phyloP scores from a whole-genome alignment of 768 basidiomycete genomes.

The Termitomyces sp. region DNA sequence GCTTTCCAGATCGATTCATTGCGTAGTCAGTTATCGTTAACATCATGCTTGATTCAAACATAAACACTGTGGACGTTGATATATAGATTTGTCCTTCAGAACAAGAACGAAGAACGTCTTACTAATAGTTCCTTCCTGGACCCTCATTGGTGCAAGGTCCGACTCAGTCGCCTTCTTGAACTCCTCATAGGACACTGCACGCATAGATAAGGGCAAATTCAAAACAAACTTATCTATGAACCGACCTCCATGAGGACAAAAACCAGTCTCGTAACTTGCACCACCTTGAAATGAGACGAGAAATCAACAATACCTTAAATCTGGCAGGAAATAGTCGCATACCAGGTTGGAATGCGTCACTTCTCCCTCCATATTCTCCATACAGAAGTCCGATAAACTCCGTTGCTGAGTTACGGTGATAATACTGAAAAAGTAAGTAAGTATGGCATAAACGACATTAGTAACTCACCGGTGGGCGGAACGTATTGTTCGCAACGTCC shows the following conservation, averaged over 20 bases:
- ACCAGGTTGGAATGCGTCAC: slow-evolving; percentile 59
- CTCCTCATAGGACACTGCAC: slow-evolving; percentile 51
- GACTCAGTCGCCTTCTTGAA: slow-evolving; percentile 52
- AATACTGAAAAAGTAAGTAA: slow-evolving; percentile 34
- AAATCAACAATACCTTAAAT: neutral
- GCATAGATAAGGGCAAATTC: neutral
- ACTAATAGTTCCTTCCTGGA: slow-evolving; percentile 53
- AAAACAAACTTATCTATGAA: neutral
- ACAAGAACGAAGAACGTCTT: slow-evolving; percentile 6
- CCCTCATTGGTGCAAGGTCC: slow-evolving; percentile 43
- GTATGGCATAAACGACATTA: neutral
- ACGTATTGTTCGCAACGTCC: slow-evolving; percentile 56
- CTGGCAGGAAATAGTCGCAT: neutral
- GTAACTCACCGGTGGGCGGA: slow-evolving; percentile 48
- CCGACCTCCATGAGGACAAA: slow-evolving; percentile 60
- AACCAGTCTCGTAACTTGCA: slow-evolving; percentile 58
- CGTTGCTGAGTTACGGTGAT: slow-evolving; percentile 56
- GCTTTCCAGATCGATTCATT: slow-evolving; percentile 50
- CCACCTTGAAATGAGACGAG: slow-evolving; percentile 25
- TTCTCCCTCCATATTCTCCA: slow-evolving; percentile 59
- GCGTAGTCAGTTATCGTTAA: slow-evolving; percentile 62
- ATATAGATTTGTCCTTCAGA: neutral
- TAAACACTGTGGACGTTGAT: slow-evolving; percentile 35
- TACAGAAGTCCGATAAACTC: slow-evolving; percentile 65
- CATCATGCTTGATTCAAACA: slow-evolving; percentile 62